Evolutionary conservation across 2,329 filamentous ascomycete genomes (phyloP).

Genomic region (Exophiala dermatitidis): DNA sequence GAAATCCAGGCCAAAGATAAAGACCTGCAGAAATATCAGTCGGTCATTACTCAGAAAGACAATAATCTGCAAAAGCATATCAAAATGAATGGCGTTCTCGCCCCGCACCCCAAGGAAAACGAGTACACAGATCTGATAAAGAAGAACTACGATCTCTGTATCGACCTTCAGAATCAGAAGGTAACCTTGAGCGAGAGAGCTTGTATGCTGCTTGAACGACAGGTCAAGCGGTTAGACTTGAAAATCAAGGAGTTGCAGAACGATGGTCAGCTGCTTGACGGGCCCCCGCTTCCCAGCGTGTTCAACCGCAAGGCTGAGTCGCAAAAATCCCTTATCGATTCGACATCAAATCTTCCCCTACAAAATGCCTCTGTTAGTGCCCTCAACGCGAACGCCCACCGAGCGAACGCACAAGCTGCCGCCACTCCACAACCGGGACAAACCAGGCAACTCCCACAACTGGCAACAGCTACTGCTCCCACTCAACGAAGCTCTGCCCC

Average conservation of each 20-base stretch:
- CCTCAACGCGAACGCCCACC: slow-evolving; percentile 46
- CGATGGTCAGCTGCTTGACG: slow-evolving; percentile 53
- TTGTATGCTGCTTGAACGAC: slow-evolving; percentile 52
- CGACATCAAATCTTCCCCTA: slow-evolving; percentile 45
- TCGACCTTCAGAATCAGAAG: slow-evolving; percentile 57
- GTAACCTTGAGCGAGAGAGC: slow-evolving; percentile 55
- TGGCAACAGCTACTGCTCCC: slow-evolving; percentile 20
- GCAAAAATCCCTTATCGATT: slow-evolving; percentile 46
- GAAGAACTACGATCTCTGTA: slow-evolving; percentile 51
- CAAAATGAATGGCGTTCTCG: slow-evolving; percentile 54
- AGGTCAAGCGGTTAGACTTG: slow-evolving; percentile 56
- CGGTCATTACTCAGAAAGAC: slow-evolving; percentile 53
- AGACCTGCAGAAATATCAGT: slow-evolving; percentile 50
- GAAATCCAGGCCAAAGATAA: slow-evolving; percentile 60
- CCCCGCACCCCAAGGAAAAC: slow-evolving; percentile 58
- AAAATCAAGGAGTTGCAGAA: slow-evolving; percentile 54
- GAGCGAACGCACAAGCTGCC: slow-evolving; percentile 42
- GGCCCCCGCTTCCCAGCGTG: slow-evolving; percentile 54
- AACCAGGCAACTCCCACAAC: slow-evolving; percentile 27
- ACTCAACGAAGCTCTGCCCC: slow-evolving; percentile 38
- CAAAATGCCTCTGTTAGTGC: slow-evolving; percentile 51
- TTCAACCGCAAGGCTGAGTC: slow-evolving; percentile 44
- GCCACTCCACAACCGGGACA: slow-evolving; percentile 31
- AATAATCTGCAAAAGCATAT: slow-evolving; percentile 59
- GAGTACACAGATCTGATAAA: slow-evolving; percentile 51